These are phyloP conservation scores for Herpotrichia juniperi DNA, from an alignment of 2,329 filamentous ascomycete genomes.

Conservation along the genomic window DNA sequence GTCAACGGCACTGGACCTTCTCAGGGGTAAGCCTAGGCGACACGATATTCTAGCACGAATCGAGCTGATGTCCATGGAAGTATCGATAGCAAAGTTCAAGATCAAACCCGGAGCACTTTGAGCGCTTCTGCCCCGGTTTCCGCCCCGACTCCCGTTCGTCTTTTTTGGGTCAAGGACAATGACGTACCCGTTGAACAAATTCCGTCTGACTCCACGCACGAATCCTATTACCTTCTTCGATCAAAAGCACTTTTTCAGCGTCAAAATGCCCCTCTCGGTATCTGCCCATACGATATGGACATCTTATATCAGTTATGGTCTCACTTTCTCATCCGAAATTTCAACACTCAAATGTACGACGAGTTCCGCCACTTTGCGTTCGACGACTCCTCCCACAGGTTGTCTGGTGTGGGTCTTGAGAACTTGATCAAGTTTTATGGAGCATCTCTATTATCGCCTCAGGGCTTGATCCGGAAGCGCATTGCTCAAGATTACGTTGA, in stretches of 20 bases:
- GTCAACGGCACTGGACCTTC: slow-evolving; percentile 42
- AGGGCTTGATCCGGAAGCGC: slow-evolving; percentile 57
- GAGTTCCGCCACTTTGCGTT: slow-evolving; percentile 73
- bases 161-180: slow-evolving; percentile 60
- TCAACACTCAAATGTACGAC: slow-evolving; percentile 76
- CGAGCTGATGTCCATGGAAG: slow-evolving; percentile 26
- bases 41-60: slow-evolving; percentile 12
- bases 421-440: slow-evolving; percentile 71
- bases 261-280: slow-evolving; percentile 49
- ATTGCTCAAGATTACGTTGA: slow-evolving; percentile 63
- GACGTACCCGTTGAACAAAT: slow-evolving; percentile 50
- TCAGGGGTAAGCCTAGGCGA: slow-evolving; percentile 35
- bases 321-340: slow-evolving; percentile 73
- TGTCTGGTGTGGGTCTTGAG: slow-evolving; percentile 62
- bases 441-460: slow-evolving; percentile 57
- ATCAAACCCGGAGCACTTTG: slow-evolving; percentile 23
- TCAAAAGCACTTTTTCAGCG: slow-evolving; percentile 58
- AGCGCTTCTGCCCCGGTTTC: slow-evolving; percentile 24
- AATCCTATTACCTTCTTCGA: slow-evolving; percentile 57
- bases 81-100: slow-evolving; percentile 27
- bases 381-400: slow-evolving; percentile 63
- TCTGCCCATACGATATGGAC: slow-evolving; percentile 64
- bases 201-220: slow-evolving; percentile 52
- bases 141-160: slow-evolving; percentile 26
- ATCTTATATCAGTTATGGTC: slow-evolving; percentile 78